Evolutionary conservation across 2,329 filamentous ascomycete genomes (phyloP), one percentile per base, ranked within the genome.

Genomic region (Aspergillus fructus): DNA sequence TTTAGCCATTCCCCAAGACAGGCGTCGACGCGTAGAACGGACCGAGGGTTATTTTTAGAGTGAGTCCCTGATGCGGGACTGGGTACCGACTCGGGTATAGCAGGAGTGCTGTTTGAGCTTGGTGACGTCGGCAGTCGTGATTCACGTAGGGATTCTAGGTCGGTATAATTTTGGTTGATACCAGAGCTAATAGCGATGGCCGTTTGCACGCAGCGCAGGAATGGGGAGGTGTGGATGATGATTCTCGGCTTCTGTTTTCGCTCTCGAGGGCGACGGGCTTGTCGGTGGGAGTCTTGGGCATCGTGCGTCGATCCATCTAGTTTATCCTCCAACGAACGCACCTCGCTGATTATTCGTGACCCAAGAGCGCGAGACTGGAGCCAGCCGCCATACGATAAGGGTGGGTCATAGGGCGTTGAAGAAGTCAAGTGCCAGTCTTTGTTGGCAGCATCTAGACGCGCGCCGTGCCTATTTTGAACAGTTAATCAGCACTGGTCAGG

Each of bases 1-100:
- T 89, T 90, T 30, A 97, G 81, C 94, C 94, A 99, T 79, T 99
- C 94, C 49, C 94, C 93, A 0, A 99, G 81, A 69, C 96, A 97
- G 0, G 93, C 89, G 74, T 99, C 94, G 5, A 99, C 83, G 1
- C 94, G 89, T 48, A 99, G 76, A 9, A 72, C 61, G 41, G 67
- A 68, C 30, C 68, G 67, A 21, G 60, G 53, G 48, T 61, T 64
- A 13, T 19, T 49, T 27, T 43, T 30, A 30, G 27, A 33, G 21
- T 53, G 27, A 8, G 45, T 30, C 8, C 37, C 43, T 6, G 53
- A 46, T 1, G 53, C 21, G 41, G 39, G 24, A 54, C 49, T 59
- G 15, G 37, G 52, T 30, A 39, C 19, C 6, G 58, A 51, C 11
- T 56, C 56, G 7, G 58, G 55, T 5, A 46, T 40, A 21, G 43